Evolutionary conservation across 306 rosid genomes (phyloP), one percentile per base, ranked within the genome.

Genomic region (Trifolium dubium): DNA sequence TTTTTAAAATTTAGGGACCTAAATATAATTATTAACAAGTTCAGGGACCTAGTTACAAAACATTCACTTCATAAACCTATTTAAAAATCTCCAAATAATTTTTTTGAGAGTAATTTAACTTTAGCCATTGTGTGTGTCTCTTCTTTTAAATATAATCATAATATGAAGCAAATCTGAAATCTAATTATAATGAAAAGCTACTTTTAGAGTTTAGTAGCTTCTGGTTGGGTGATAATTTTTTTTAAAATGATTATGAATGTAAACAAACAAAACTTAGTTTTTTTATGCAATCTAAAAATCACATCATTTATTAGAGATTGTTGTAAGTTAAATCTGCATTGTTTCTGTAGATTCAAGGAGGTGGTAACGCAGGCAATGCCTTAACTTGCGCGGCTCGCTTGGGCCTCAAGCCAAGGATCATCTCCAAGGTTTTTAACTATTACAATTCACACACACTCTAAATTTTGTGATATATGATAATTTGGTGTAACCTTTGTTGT

Each of bases 311-410:
- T 64, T 39, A 14, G 66, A 60, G 43, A 60, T 49, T 47, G 19
- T 59, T 41, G 35, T 64, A 44, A 47, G 23, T 69, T 77, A 71
- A 61, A 51, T 63, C 13, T 73, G 56, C 51, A 40, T 53, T 75
- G 41, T 39, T 80, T 60, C 23, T 74, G 67, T 73, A 92, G 98
- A 87, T 87, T 73, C 79, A 88, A 80, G 98, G 98, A 74, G 98
- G 98, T 71, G 98, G 98, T 58, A 92, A 90, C 53, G 73, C 84
- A 2, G 92, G 92, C 58, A 90, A 92, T 84, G 92, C 96, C 63
- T 84, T 88, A 46, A 87, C 96, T 39, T 90, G 94, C 23, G 84
- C 71, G 2, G 77, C 96, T 81, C 94, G 92, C 68, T 83, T 92
- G 86, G 98, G 92, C 49, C 79, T 90, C 78, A 85, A 66, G 56